Percentiles rank a stretch among this genome's conserved stretches.
Conservation (phyloP, 73 alveolate genomes). For the Tetrahymena elliotti region DNA sequence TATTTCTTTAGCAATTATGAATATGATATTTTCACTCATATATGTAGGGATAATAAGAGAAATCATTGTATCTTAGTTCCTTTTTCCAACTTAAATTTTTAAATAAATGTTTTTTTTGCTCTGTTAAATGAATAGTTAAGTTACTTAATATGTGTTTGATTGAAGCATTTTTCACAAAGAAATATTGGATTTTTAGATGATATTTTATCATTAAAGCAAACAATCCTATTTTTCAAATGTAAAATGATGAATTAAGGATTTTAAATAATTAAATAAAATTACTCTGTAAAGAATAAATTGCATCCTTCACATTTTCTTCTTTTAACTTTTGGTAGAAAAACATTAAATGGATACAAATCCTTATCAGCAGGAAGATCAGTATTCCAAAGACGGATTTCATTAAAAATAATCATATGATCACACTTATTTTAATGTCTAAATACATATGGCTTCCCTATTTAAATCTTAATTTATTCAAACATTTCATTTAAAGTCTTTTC, state of each 20-base stretch:
- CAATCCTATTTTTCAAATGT: background rate
- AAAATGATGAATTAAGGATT: background rate
- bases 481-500: background rate
- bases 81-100: background rate
- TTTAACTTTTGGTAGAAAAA: background rate
- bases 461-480: background rate
- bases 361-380: background rate
- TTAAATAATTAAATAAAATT: background rate
- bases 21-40: no score
- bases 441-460: background rate
- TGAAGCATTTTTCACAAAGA: background rate
- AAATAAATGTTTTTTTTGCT: background rate
- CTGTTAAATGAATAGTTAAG: background rate
- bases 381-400: background rate
- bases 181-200: background rate
- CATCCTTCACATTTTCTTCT: background rate
- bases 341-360: background rate
- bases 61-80: background rate
- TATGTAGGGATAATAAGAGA: background rate
- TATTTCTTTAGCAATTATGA: no score
- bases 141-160: background rate
- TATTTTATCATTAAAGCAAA: background rate
- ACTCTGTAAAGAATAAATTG: background rate
- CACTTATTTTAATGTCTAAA: background rate
- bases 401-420: background rate